Evolutionary conservation across 345 rosid species (phyloP).

Genomic region (Corchorus capsularis): DNA sequence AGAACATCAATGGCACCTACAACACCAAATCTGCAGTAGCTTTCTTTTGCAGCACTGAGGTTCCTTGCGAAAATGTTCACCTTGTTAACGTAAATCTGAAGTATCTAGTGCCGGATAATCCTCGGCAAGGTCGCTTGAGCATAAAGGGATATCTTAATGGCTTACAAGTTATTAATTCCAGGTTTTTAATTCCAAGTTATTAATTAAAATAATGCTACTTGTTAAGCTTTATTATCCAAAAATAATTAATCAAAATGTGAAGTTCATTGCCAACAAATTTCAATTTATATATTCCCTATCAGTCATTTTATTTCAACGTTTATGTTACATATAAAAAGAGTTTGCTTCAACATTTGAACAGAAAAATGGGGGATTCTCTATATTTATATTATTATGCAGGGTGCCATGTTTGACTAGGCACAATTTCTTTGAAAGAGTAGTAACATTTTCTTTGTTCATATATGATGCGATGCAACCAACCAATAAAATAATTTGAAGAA

Average conservation of each 20-base stretch:
- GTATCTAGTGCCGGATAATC: not conserved
- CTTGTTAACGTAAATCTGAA: slow-evolving; percentile 36
- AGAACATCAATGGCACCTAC: slow-evolving; percentile 53
- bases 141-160: slow-evolving; percentile 38
- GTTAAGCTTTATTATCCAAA: too few relatives aligned
- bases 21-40: slow-evolving; percentile 39
- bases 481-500: not conserved
- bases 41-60: slow-evolving; percentile 48
- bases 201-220: not conserved
- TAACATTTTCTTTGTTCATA: not conserved
- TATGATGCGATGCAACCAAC: not conserved
- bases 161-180: slow-evolving; percentile 34
- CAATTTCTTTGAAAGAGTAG: too few relatives aligned
- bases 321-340: not conserved
- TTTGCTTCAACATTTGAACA: not conserved
- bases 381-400: not conserved
- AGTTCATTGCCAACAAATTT: not conserved
- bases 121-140: slow-evolving; percentile 22
- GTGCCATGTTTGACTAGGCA: too few relatives aligned
- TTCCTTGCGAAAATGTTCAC: slow-evolving; percentile 45
- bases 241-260: not conserved
- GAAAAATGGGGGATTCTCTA: not conserved
- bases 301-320: not conserved
- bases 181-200: slow-evolving; percentile 33
- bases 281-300: not conserved